Evolutionary conservation across 306 rosid genomes (phyloP).

Genomic region (Mimosa pudica): DNA sequence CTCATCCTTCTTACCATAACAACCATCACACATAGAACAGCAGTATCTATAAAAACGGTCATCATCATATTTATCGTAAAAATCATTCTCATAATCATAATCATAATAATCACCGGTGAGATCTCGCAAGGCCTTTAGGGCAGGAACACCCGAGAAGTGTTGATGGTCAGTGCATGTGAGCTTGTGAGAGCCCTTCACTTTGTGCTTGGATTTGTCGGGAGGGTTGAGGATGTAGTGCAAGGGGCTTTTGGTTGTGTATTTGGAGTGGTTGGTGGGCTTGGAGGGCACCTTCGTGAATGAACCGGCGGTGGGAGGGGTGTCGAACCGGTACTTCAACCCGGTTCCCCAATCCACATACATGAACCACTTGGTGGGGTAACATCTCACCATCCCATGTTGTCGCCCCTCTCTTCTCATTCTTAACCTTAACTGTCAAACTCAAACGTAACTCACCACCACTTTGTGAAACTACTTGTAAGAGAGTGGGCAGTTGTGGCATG

Average conservation of each 20-base stretch:
- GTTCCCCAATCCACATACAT: conserved; percentile 24
- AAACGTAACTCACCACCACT: no score
- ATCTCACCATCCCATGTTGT: conserved; percentile 77
- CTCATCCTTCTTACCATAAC: neutral
- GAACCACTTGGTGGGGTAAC: conserved; percentile 34
- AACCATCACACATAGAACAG: neutral
- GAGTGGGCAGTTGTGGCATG: no score
- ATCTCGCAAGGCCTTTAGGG: no score
- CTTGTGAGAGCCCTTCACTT: conserved; percentile 66
- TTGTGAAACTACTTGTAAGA: no score
- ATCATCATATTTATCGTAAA: no score
- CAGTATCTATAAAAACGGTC: neutral
- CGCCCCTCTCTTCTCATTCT: conserved; percentile 81
- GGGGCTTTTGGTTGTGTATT: conserved; percentile 69
- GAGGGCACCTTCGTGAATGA: conserved; percentile 57
- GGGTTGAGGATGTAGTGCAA: conserved; percentile 54
- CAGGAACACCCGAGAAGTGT: conserved; percentile 38
- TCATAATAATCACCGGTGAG: no score
- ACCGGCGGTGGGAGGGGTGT: conserved; percentile 60
- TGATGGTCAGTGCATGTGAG: conserved; percentile 25
- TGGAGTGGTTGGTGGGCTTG: conserved; percentile 80
- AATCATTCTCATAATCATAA: no score
- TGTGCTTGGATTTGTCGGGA: conserved; percentile 56
- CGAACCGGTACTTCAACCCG: conserved; percentile 39
- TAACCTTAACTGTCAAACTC: no score